phyloP scores from a whole-genome alignment of 371 early-diverging fungal species.

The Vavraia culicis region DNA sequence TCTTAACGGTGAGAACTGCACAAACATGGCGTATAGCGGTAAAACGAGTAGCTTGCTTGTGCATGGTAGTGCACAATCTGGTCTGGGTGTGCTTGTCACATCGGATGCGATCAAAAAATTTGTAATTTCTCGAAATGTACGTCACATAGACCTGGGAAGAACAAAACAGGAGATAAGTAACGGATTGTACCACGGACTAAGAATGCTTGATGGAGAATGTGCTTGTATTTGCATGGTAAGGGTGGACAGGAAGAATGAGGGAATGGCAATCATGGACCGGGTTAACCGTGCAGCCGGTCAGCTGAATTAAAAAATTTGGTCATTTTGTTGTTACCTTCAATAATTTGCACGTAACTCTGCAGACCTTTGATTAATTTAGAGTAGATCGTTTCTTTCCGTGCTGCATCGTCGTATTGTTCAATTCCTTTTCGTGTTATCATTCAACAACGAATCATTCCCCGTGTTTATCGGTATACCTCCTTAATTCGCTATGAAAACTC shows the following conservation, averaged over 20 bases:
- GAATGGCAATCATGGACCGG: constrained; percentile 88
- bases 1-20: not conserved
- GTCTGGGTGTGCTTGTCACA: not conserved
- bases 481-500: no score
- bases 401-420: no score
- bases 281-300: constrained; percentile 59
- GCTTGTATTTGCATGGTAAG: constrained; percentile 59
- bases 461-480: no score
- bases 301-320: constrained; percentile 5
- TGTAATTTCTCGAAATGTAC: not conserved
- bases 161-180: constrained; percentile 48
- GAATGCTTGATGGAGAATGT: constrained; percentile 54
- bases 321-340: no score
- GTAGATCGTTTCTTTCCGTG: no score
- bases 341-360: no score
- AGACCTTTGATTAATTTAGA: no score
- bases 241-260: constrained; percentile 54
- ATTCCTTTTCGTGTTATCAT: no score
- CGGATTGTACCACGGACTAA: constrained; percentile 57
- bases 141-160: constrained; percentile 28
- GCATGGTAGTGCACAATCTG: not conserved
- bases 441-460: no score
- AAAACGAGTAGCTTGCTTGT: constrained; percentile 7
- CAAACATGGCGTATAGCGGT: not conserved
- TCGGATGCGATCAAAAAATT: not conserved